Evolutionary conservation across 1,284 basidiomycete species (phyloP), one percentile per base, ranked within the genome.

Genomic region (Puccinia coronata): DNA sequence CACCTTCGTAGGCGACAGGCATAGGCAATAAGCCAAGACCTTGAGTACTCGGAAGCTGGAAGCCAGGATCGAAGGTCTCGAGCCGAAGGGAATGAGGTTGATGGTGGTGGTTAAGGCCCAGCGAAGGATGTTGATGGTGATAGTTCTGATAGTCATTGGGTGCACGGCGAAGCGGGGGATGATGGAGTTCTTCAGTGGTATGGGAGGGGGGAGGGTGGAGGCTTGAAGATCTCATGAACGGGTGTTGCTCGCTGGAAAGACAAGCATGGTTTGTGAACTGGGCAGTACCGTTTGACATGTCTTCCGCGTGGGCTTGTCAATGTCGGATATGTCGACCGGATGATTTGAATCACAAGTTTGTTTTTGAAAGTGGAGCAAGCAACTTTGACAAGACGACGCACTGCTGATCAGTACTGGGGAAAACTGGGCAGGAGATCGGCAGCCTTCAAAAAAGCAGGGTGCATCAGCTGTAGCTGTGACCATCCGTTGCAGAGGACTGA

Each of bases 1-100:
- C 49, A 78, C 75, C 63, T 78, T 78, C 65, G 51, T 78, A 78
- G 43, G 75, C 61, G 49, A 78, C 75, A 67, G 75, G 75, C 65
- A 69, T 65, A 28, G 75, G 75, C 61, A 78, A 55, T 49, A 78
- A 53, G 36, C 63, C 75, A 53, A 53, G 61, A 55, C 43, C 61
- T 3, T 78, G 61, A 55, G 43, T 67, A 69, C 34, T 69, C 9
- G 75, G 34, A 39, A 55, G 23, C 23, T 78, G 61, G 31, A 78
- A 69, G 25, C n/a, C 31, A 31, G 63, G 31, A 41, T 78, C 75
- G 51, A 63, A 51, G 43, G 23, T 63, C 16, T 76, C 63, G 31
- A 78, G 34, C 20, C 43, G 34, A 6, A 51, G 43, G 39, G 72
- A 59, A 43, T 43, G 72, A 20, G 70, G 34, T 36, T 34, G n/a